phyloP scores from a whole-genome alignment of 495 filamentous ascomycete genomes.

The Physcia stellaris region DNA sequence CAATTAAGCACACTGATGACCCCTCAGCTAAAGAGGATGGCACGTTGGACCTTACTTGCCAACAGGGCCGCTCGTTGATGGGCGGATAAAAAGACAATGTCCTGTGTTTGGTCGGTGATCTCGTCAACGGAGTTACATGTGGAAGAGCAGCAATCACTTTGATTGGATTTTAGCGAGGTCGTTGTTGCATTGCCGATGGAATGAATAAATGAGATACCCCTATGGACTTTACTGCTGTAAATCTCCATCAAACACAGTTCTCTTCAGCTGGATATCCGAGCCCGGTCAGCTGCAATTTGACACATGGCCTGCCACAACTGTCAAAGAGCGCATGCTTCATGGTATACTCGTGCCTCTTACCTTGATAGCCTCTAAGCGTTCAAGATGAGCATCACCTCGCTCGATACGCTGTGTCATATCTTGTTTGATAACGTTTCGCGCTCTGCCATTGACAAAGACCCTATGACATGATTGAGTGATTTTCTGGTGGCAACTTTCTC shows the following conservation, averaged over 20 bases:
- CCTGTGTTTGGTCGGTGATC: too few relatives aligned
- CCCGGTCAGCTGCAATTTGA: conserved; percentile 54
- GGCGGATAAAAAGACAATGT: too few relatives aligned
- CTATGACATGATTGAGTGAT: conserved; percentile 27
- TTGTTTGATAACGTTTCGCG: conserved; percentile 58
- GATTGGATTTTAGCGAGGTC: too few relatives aligned
- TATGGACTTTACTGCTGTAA: not conserved
- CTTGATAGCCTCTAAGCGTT: conserved; percentile 64
- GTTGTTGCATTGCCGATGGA: not conserved
- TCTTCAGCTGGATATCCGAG: conserved; percentile 21
- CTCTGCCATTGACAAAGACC: conserved; percentile 79
- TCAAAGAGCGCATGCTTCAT: not conserved
- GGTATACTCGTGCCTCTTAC: conserved; percentile 26
- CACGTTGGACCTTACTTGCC: not conserved
- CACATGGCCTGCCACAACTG: conserved; percentile 46
- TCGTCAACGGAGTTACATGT: too few relatives aligned
- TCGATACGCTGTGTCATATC: conserved; percentile 73
- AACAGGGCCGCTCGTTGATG: too few relatives aligned
- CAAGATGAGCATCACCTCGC: conserved; percentile 47
- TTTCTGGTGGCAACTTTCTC: not conserved
- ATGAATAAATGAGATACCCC: not conserved
- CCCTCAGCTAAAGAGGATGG: not conserved
- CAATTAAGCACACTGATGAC: not conserved
- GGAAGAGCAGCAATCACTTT: too few relatives aligned
- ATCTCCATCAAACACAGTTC: not conserved